phyloP scores from a whole-genome alignment of 208 protist species.

The Trypanosoma brucei region DNA sequence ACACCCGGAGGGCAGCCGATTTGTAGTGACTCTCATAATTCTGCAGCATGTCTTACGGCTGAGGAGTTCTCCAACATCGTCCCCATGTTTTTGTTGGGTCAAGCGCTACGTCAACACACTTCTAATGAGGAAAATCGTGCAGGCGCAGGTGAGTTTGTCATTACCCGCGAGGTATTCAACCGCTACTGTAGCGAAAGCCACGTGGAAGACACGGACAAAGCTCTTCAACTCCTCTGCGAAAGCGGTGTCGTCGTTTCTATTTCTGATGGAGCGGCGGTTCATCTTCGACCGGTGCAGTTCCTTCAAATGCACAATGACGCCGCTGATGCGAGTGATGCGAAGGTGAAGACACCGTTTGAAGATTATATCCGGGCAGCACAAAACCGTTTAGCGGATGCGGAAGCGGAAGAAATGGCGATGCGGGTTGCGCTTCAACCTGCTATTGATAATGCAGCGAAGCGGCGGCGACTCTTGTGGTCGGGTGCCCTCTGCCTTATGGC shows the following conservation, averaged over 20 bases:
- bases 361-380: slow-evolving; percentile 47
- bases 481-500: slow-evolving; percentile 50
- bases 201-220: slow-evolving; percentile 35
- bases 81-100: slow-evolving; percentile 52
- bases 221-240: slow-evolving; percentile 39
- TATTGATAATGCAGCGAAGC: slow-evolving; percentile 40
- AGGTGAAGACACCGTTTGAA: not conserved
- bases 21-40: not conserved
- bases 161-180: slow-evolving; percentile 47
- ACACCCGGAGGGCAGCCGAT: too few species aligned
- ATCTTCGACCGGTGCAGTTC: slow-evolving; percentile 60
- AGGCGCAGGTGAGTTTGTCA: slow-evolving; percentile 31
- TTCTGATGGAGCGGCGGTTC: slow-evolving; percentile 34
- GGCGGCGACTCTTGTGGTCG: slow-evolving; percentile 64
- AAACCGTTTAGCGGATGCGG: slow-evolving; percentile 28
- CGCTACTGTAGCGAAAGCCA: slow-evolving; percentile 50
- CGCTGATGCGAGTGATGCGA: not conserved
- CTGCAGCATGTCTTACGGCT: not conserved
- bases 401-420: slow-evolving; percentile 35
- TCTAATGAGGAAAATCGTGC: slow-evolving; percentile 5
- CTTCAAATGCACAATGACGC: slow-evolving; percentile 28
- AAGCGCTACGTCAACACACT: slow-evolving; percentile 48
- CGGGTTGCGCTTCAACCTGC: slow-evolving; percentile 33
- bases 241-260: slow-evolving; percentile 54
- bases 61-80: slow-evolving; percentile 35